Conservation (phyloP, 2,329 filamentous ascomycete genomes). For the Hypoxylon sp. region DNA sequence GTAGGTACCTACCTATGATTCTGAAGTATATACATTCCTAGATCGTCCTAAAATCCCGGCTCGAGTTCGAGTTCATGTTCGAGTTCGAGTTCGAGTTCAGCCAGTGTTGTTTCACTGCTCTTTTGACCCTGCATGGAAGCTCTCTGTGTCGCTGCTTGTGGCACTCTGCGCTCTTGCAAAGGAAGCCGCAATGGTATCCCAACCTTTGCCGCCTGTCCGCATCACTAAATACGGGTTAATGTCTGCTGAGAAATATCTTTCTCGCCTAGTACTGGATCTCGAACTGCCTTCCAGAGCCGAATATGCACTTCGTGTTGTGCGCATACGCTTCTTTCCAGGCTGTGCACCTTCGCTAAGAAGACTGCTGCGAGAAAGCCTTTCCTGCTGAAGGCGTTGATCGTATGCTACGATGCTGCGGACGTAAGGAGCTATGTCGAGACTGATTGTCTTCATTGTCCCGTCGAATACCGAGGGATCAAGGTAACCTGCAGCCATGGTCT, state of each 20-base stretch:
- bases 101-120: conserved; percentile 3
- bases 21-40: conserved; percentile 23
- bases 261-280: conserved; percentile 75
- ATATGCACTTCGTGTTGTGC: conserved; percentile 81
- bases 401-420: conserved; percentile 87
- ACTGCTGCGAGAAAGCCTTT: conserved; percentile 74
- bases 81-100: conserved; percentile 6
- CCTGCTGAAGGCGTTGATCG: conserved; percentile 78
- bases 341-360: conserved; percentile 72
- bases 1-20: conserved; percentile 12
- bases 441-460: conserved; percentile 74
- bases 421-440: conserved; percentile 87
- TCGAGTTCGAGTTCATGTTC: conserved; percentile 2
- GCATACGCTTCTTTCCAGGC: conserved; percentile 68
- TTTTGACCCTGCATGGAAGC: conserved; percentile 6
- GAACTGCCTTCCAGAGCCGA: conserved; percentile 83
- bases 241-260: conserved; percentile 78
- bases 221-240: conserved; percentile 75
- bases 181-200: conserved; percentile 52
- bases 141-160: conserved; percentile 16
- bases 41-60: conserved; percentile 5
- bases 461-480: conserved; percentile 84
- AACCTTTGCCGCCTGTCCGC: conserved; percentile 69
- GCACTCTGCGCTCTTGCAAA: not conserved
- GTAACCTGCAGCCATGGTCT: conserved; percentile 57